Percentiles rank a stretch among this genome's conserved stretches.
phyloP scores from a whole-genome alignment of 371 early-diverging fungal species.

The Syncephalastrum contaminatum region DNA sequence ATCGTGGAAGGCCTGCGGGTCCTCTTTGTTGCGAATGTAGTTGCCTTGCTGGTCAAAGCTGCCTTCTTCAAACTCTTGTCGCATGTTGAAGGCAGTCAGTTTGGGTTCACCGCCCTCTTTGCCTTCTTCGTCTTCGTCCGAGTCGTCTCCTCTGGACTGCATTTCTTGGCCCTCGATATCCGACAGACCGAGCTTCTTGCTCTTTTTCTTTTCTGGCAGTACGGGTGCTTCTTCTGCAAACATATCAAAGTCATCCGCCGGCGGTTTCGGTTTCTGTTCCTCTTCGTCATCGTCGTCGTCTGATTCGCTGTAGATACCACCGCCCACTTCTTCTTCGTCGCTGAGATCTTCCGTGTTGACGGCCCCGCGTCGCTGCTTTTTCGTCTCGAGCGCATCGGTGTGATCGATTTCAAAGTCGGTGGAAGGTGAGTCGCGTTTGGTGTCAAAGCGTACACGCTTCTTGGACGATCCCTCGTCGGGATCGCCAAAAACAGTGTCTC shows the following conservation, averaged over 20 bases:
- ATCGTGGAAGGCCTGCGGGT: slow-evolving; percentile 85
- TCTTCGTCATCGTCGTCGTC: slow-evolving; percentile 34
- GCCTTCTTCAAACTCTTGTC: slow-evolving; percentile 85
- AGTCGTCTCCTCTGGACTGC: slow-evolving; percentile 37
- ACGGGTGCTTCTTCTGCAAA: slow-evolving; percentile 44
- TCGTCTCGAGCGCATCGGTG: slow-evolving; percentile 43
- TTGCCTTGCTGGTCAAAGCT: slow-evolving; percentile 83
- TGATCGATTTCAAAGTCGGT: slow-evolving; percentile 49
- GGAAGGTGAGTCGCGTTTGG: slow-evolving; percentile 11
- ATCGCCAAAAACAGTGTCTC: slow-evolving; percentile 18
- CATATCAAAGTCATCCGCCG: slow-evolving; percentile 61
- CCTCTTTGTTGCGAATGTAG: slow-evolving; percentile 75
- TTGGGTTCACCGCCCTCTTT: slow-evolving; percentile 44
- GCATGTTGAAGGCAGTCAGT: slow-evolving; percentile 89
- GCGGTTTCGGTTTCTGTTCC: slow-evolving; percentile 16
- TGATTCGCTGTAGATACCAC: slow-evolving; percentile 45
- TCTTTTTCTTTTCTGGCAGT: slow-evolving; percentile 14
- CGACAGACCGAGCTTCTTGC: slow-evolving; percentile 24
- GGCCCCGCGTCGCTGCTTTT: slow-evolving; percentile 51
- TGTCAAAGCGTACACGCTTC: slow-evolving; percentile 42
- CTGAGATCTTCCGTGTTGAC: slow-evolving; percentile 53
- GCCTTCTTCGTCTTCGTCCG: slow-evolving; percentile 38
- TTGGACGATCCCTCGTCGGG: slow-evolving; percentile 15
- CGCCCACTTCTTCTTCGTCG: slow-evolving; percentile 57
- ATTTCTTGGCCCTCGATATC: slow-evolving; percentile 60